Evolutionary conservation across 2,329 filamentous ascomycete genomes (phyloP).

Genomic region (Phoma sp.): DNA sequence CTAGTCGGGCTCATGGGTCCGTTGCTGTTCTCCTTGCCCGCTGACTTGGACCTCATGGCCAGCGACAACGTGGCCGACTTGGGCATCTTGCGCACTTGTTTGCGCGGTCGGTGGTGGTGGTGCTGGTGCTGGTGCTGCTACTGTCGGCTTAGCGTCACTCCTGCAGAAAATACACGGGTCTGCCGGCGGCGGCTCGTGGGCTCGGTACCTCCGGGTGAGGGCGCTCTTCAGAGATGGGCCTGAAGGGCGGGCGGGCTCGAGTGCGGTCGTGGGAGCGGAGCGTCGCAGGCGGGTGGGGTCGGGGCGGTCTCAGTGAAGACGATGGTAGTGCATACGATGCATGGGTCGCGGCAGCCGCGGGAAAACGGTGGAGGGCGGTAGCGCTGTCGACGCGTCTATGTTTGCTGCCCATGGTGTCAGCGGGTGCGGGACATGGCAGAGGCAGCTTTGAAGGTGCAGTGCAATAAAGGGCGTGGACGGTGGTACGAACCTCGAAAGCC

Average conservation of each 20-base stretch:
- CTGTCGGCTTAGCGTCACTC: constrained; percentile 28
- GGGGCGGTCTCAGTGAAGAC: constrained; percentile 25
- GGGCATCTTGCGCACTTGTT: constrained; percentile 46
- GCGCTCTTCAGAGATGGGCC: constrained; percentile 17
- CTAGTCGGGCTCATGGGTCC: constrained; percentile 44
- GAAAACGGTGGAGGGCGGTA: constrained; percentile 18
- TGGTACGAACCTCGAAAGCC: constrained; percentile 44
- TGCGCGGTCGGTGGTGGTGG: constrained; percentile 27
- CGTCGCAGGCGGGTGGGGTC: constrained; percentile 23
- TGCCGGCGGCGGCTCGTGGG: constrained; percentile 14
- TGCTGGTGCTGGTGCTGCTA: constrained; percentile 28
- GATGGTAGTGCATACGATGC: constrained; percentile 24
- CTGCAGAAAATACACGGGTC: constrained; percentile 4
- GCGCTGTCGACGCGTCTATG: constrained; percentile 30
- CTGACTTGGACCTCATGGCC: constrained; percentile 41
- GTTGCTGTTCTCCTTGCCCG: constrained; percentile 33
- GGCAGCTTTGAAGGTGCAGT: constrained; percentile 18
- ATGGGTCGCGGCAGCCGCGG: constrained; percentile 32
- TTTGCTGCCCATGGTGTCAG: constrained; percentile 43
- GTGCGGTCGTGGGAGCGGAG: constrained; percentile 22
- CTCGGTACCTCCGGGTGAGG: constrained; percentile 35
- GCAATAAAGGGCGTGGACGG: constrained; percentile 33
- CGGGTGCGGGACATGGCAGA: constrained; percentile 19
- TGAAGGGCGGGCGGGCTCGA: constrained; percentile 21
- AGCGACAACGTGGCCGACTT: constrained; percentile 47